phyloP scores from a whole-genome alignment of 2,329 filamentous ascomycete genomes.

The Cladophialophora bantiana region DNA sequence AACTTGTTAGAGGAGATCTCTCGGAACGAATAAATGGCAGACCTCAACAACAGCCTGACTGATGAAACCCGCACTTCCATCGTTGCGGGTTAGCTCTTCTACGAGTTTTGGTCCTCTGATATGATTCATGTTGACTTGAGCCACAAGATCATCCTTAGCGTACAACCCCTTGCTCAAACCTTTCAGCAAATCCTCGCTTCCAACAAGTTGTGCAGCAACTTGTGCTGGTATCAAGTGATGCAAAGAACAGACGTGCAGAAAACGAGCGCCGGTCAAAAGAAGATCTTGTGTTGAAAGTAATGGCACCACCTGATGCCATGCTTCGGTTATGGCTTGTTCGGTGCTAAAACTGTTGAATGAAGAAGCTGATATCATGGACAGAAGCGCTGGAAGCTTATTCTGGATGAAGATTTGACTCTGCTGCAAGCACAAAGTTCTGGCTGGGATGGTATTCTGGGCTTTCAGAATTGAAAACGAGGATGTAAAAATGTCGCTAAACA shows the following conservation, averaged over 20 bases:
- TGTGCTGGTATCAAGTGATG: conserved; percentile 82
- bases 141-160: conserved; percentile 77
- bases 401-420: conserved; percentile 84
- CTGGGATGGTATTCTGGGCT: conserved; percentile 63
- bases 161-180: conserved; percentile 74
- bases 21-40: conserved; percentile 36
- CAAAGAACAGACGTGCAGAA: conserved; percentile 87
- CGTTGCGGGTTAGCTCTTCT: conserved; percentile 83
- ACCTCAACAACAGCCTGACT: conserved; percentile 78
- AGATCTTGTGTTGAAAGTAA: conserved; percentile 69
- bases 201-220: conserved; percentile 79
- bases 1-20: conserved; percentile 17
- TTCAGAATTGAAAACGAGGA: conserved; percentile 90
- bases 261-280: conserved; percentile 76
- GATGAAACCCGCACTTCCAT: conserved; percentile 88
- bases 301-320: conserved; percentile 69
- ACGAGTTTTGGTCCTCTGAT: conserved; percentile 78
- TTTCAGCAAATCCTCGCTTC: conserved; percentile 83
- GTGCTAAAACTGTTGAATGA: conserved; percentile 66
- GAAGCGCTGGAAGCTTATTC: conserved; percentile 70
- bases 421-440: conserved; percentile 56
- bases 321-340: conserved; percentile 71
- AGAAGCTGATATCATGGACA: conserved; percentile 64
- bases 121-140: conserved; percentile 74
- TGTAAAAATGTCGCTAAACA: conserved; percentile 81